Base-by-base conservation (phyloP, 495 filamentous ascomycete species). In the Penicillium crystallinum region DNA sequence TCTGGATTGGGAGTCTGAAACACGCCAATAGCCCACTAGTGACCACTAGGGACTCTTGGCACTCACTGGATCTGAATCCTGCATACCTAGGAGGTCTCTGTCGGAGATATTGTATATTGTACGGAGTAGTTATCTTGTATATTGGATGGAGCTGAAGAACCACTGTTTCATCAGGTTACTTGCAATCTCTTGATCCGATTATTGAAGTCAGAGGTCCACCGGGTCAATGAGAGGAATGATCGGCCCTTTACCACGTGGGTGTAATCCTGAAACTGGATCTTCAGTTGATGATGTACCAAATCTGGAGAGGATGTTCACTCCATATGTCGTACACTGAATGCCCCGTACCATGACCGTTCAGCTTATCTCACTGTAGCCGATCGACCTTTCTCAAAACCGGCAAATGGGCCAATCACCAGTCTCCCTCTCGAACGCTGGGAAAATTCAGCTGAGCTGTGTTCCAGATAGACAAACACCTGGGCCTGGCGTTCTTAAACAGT, bases 21-120 rank as follows among this genome's bases (percentile, higher is more conserved):
- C 62, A 62, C 62, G 33, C 58, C 56, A 62, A 52, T n/a, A 41
- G 29, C 6, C 27, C 54, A 40, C 61, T 63, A 63, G 57, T 36
- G 21, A 19, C 15, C 46, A 43, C 49, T 61, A 63, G 61, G 49
- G 41, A 22, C n/a, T 7, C 23, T 27, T 27, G 23, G 23, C 23
- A 7, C 23, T 27, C 23, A 27, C 23, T 27, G 23, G 23, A 27
- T 27, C 23, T 27, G 23, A 7, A 3, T 7, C 23, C n/a, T n/a
- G n/a, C n/a, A n/a, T n/a, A n/a, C n/a, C n/a, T n/a, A n/a, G n/a
- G n/a, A n/a, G n/a, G n/a, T n/a, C n/a, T n/a, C n/a, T n/a, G n/a
- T n/a, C n/a, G n/a, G n/a, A 42, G 18, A 21, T 39, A 17, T 14
- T 33, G 2, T 11, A 34, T 14, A 34, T 34, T 14, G 31, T 34